These are phyloP conservation scores for Aspergillus haitiensis DNA, from an alignment of 495 filamentous ascomycete genomes.

Conservation along the genomic window DNA sequence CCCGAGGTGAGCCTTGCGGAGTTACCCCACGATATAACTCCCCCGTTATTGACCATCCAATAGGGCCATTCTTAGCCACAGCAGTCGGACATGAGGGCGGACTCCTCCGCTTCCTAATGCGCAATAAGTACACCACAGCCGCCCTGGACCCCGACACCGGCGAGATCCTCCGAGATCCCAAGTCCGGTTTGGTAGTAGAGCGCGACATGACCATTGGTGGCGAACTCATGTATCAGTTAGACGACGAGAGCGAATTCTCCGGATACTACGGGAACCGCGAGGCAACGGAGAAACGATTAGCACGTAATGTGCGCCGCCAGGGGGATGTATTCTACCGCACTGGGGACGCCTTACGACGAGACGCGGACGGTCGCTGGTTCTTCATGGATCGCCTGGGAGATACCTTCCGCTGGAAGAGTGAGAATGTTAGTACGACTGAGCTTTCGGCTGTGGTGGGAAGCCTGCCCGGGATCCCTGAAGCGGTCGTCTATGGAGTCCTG, in stretches of 20 bases:
- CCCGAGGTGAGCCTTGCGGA: not conserved
- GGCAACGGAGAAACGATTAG: not conserved
- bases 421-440: not conserved
- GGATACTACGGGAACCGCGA: not conserved
- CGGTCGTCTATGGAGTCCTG: not conserved
- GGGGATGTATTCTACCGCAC: not conserved
- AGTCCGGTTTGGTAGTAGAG: not conserved
- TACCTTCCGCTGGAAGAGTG: not conserved
- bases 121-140: not conserved
- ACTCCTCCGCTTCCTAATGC: not conserved
- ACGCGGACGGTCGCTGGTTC: not conserved
- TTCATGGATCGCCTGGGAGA: not conserved
- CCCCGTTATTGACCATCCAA: not conserved
- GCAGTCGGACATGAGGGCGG: not conserved
- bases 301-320: not conserved
- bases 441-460: not conserved
- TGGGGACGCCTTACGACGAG: not conserved
- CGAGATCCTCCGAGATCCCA: not conserved
- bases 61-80: not conserved
- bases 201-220: not conserved
- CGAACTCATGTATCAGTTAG: not conserved
- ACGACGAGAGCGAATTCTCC: not conserved
- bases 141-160: not conserved
- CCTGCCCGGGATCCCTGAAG: not conserved
- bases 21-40: not conserved